Evolutionary conservation across 2,329 filamentous ascomycete species (phyloP), one percentile per base, ranked within the genome.

Genomic region (Byssochlamys sp.): DNA sequence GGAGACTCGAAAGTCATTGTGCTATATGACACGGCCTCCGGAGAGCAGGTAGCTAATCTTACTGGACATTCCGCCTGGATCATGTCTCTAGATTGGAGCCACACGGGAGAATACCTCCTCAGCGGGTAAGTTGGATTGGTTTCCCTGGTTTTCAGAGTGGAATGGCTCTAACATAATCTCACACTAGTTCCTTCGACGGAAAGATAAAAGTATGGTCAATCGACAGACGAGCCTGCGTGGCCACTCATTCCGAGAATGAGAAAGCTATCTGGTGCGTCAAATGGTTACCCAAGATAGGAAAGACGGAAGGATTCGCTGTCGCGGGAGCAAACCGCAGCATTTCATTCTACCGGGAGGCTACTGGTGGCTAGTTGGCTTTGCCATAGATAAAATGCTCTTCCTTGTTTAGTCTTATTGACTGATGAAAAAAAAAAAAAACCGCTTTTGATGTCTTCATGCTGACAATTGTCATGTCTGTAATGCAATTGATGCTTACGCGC

Each of bases 141-240:
- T 45, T 26, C 19, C 3, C 25, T 35, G n/a, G 33, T 12, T 53
- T 55, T 9, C 2, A 19, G 27, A 10, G 11, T 28, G 10, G 7
- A 55, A 14, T 2, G 26, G 24, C 12, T 28, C 59, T 68, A 56
- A 67, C 54, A n/a, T 19, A 3, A 31, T 51, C 19, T 19, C 6
- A 31, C 29, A 4, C 26, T 58, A 84, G 81, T 53, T 85, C 88
- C 1, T 90, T 95, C 71, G 91, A 97, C 69, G 92, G 94, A 39
- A 96, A 95, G 73, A 90, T 89, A 60, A 96, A 96, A 74, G 89
- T 97, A 29, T 99, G 94, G 94, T 92, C 90, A 29, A 83, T 96
- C 59, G 91, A 96, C 66, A 83, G 86, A 33, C 83, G 85, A 57
- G 80, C 81, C 3, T 97, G 94, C 69, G 94, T 99, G 51, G 91